These are phyloP conservation scores for Hypoxylon sp. DNA, from an alignment of 2,329 filamentous ascomycete genomes.

Conservation along the genomic window DNA sequence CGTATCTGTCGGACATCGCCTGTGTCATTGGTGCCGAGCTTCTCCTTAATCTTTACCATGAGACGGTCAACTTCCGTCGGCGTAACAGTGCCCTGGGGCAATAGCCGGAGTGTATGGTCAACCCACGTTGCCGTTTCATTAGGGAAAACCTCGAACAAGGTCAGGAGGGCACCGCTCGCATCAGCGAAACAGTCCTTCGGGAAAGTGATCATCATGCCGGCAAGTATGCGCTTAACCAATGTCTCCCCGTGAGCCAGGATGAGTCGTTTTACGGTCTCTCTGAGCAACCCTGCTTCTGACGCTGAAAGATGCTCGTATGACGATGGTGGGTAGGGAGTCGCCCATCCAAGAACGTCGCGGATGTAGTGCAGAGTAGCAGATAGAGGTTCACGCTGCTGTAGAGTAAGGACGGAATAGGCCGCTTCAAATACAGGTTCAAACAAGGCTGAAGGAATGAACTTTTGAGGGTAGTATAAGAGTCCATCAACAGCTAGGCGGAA, in stretches of 20 bases:
- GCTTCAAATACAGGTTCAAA: conserved; percentile 89
- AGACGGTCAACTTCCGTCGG: conserved; percentile 85
- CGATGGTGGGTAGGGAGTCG: conserved; percentile 78
- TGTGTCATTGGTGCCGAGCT: conserved; percentile 74
- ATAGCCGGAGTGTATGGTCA: conserved; percentile 83
- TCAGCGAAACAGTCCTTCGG: conserved; percentile 96
- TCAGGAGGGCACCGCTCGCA: conserved; percentile 90
- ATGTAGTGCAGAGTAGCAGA: conserved; percentile 94
- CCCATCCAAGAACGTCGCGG: conserved; percentile 91
- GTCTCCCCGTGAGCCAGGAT: conserved; percentile 79
- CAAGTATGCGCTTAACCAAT: conserved; percentile 89
- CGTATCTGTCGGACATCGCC: conserved; percentile 81
- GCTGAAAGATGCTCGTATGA: conserved; percentile 68
- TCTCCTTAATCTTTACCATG: conserved; percentile 84
- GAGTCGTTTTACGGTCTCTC: conserved; percentile 79
- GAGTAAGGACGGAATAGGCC: conserved; percentile 84
- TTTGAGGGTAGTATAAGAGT: conserved; percentile 90
- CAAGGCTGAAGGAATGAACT: conserved; percentile 83
- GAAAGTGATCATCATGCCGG: conserved; percentile 99
- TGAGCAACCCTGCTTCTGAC: conserved; percentile 77
- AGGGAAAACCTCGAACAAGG: conserved; percentile 89
- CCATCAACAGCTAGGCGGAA: conserved; percentile 94
- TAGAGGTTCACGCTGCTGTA: conserved; percentile 93
- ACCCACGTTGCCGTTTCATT: conserved; percentile 86
- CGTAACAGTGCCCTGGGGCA: conserved; percentile 86